Percentiles rank a stretch among this genome's conserved stretches.
Evolutionary conservation across 352 stramenopile species (phyloP).

Genomic region (Globisporangium lucens): DNA sequence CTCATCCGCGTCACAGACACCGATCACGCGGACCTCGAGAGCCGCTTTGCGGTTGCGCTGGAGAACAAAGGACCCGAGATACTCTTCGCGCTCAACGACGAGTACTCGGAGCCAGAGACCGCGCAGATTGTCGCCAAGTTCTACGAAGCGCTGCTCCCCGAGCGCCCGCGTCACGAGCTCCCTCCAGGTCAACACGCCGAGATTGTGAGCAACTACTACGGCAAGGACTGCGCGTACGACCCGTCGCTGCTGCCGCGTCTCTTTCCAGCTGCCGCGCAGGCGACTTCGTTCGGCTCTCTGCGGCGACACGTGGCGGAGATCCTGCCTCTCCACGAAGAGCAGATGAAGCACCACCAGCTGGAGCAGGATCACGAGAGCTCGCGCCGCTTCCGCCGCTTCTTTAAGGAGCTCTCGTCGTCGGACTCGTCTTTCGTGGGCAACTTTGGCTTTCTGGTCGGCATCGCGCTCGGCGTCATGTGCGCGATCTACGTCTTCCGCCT

Average conservation of each 20-base stretch:
- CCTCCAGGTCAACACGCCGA: slow-evolving; percentile 39
- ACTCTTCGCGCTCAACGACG: slow-evolving; percentile 78
- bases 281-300: slow-evolving; percentile 19
- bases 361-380: slow-evolving; percentile 1
- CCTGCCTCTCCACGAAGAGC: neutral
- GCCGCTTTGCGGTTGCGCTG: slow-evolving; percentile 37
- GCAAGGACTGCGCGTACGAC: slow-evolving; percentile 57
- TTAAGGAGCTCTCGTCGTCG: slow-evolving; percentile 27
- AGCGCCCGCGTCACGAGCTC: slow-evolving; percentile 54
- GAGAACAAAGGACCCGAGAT: slow-evolving; percentile 51
- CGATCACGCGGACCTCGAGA: slow-evolving; percentile 27
- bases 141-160: slow-evolving; percentile 57
- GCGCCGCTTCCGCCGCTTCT: slow-evolving; percentile 17
- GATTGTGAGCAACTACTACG: slow-evolving; percentile 78
- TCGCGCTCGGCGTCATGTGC: slow-evolving; percentile 42
- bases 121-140: slow-evolving; percentile 54
- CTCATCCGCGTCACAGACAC: slow-evolving; percentile 67
- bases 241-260: slow-evolving; percentile 7
- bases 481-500: slow-evolving; percentile 64
- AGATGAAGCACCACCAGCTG: slow-evolving; percentile 3
- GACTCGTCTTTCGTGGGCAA: slow-evolving; percentile 27
- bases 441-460: slow-evolving; percentile 34
- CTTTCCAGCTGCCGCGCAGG: neutral
- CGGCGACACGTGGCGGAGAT: slow-evolving; percentile 18
- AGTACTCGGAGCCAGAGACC: slow-evolving; percentile 55